Conservation (phyloP, 495 filamentous ascomycete species). For the Stereocaulon alpinum region DNA sequence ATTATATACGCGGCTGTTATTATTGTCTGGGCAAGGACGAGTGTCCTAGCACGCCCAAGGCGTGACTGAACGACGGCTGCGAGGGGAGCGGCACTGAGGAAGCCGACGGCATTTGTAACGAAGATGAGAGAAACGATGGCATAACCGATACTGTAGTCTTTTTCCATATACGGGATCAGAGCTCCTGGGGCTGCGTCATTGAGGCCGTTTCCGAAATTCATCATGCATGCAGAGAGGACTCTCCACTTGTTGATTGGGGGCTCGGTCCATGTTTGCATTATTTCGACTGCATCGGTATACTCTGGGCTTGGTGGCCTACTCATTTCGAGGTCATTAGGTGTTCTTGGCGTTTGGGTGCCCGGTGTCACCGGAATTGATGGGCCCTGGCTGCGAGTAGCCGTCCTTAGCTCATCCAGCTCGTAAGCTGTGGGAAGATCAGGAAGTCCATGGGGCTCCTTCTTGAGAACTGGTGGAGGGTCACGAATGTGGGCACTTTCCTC, state of each 20-base stretch:
- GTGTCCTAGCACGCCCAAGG: conserved; percentile 52
- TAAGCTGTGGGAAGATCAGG: conserved; percentile 23
- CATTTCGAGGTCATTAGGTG: conserved; percentile 44
- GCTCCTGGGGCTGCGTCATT: conserved; percentile 60
- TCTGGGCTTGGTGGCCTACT: conserved; percentile 37
- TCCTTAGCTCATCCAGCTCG: conserved; percentile 30
- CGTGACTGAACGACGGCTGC: conserved; percentile 42
- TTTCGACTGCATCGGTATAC: conserved; percentile 28
- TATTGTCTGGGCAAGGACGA: conserved; percentile 43
- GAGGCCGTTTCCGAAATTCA: conserved; percentile 46
- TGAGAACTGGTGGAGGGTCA: conserved; percentile 28
- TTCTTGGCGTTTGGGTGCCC: conserved; percentile 29
- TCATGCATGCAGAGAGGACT: conserved; percentile 31
- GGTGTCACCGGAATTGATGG: conserved; percentile 17
- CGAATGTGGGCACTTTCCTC: conserved; percentile 26
- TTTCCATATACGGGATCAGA: conserved; percentile 66
- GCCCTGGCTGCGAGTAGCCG: conserved; percentile 22
- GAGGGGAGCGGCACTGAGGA: conserved; percentile 59
- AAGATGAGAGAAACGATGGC: conserved; percentile 70
- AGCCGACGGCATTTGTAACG: conserved; percentile 66
- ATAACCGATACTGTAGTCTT: conserved; percentile 60
- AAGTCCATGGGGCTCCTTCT: conserved; percentile 27
- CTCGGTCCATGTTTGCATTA: conserved; percentile 40
- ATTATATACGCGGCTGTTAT: conserved; percentile 50
- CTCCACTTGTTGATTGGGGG: conserved; percentile 43